These are phyloP conservation scores for Cercospora sesami DNA, from an alignment of 2,329 filamentous ascomycete species.

Conservation along the genomic window DNA sequence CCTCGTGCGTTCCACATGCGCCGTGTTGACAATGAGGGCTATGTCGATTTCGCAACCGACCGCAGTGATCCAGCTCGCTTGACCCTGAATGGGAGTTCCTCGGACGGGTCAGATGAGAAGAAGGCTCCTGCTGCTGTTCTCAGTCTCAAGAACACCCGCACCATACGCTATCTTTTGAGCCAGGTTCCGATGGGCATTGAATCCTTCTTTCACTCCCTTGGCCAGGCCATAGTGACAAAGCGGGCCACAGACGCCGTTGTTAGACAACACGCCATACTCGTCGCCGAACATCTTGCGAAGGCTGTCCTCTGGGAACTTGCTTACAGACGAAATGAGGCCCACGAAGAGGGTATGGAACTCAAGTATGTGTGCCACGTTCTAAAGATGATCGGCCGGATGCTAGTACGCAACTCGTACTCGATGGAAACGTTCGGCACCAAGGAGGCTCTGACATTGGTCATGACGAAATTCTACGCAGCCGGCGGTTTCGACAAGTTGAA, in stretches of 20 bases:
- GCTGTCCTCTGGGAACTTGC: constrained; percentile 44
- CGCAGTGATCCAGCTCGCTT: constrained; percentile 12
- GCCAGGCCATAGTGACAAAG: constrained; percentile 75
- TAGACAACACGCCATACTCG: constrained; percentile 61
- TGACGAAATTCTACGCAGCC: constrained; percentile 82
- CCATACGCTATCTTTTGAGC: constrained; percentile 72
- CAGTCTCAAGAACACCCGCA: constrained; percentile 73
- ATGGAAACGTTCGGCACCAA: constrained; percentile 33
- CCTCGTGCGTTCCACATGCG: constrained; percentile 39
- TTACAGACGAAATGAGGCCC: constrained; percentile 25
- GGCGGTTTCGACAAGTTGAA: constrained; percentile 75
- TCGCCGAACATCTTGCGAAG: constrained; percentile 69
- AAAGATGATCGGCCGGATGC: constrained; percentile 27
- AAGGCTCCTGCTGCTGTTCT: constrained; percentile 26
- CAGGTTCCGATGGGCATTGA: constrained; percentile 78
- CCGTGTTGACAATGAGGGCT: constrained; percentile 34
- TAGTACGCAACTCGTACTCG: constrained; percentile 31
- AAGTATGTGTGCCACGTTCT: constrained; percentile 32
- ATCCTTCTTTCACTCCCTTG: constrained; percentile 80
- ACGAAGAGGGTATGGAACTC: constrained; percentile 28
- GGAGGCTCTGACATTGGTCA: constrained; percentile 64
- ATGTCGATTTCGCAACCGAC: constrained; percentile 30
- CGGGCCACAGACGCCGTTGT: constrained; percentile 62
- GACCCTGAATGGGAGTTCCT: constrained; percentile 9
- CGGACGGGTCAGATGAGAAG: constrained; percentile 8